Percentiles rank a stretch among this genome's conserved stretches.
Evolutionary conservation across 371 early-diverging fungal genomes (phyloP).

Genomic region (Haplosporangium sp.): DNA sequence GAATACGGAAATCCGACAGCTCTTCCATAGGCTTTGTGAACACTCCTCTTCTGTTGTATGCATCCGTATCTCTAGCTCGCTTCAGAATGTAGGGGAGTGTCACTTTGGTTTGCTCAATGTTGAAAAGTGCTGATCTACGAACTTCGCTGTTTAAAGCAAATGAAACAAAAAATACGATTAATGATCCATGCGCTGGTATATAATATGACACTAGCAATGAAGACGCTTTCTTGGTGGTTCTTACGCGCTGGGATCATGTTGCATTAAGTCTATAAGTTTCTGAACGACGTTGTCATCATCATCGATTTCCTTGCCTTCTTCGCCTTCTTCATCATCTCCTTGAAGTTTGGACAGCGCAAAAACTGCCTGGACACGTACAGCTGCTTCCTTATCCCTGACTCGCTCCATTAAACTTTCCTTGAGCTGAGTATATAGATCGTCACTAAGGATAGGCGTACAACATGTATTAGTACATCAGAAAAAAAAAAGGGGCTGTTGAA

Average conservation of each 20-base stretch:
- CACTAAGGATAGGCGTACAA: conserved; percentile 59
- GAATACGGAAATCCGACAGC: conserved; percentile 72
- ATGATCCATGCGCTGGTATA: neutral
- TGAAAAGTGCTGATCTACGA: conserved; percentile 83
- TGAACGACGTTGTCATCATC: conserved; percentile 74
- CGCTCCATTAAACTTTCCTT: conserved; percentile 75
- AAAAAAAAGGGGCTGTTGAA: neutral
- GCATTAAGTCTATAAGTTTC: conserved; percentile 72
- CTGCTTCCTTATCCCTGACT: conserved; percentile 84
- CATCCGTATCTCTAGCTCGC: conserved; percentile 82
- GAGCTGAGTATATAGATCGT: conserved; percentile 79
- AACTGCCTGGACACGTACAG: conserved; percentile 84
- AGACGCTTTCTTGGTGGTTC: conserved; percentile 12
- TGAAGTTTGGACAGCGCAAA: conserved; percentile 84
- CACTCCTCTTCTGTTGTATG: conserved; percentile 72
- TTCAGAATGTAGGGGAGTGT: conserved; percentile 80
- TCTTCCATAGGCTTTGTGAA: conserved; percentile 78
- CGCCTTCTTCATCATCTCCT: conserved; percentile 63
- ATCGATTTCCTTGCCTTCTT: conserved; percentile 57
- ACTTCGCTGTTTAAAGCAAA: conserved; percentile 73
- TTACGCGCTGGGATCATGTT: conserved; percentile 83
- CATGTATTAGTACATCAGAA: neutral
- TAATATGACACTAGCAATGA: neutral
- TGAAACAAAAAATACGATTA: neutral
- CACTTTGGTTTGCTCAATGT: conserved; percentile 70